Evolutionary conservation across 2,329 filamentous ascomycete species (phyloP), one percentile per base, ranked within the genome.

Genomic region (Neocatenulostroma microsporum): DNA sequence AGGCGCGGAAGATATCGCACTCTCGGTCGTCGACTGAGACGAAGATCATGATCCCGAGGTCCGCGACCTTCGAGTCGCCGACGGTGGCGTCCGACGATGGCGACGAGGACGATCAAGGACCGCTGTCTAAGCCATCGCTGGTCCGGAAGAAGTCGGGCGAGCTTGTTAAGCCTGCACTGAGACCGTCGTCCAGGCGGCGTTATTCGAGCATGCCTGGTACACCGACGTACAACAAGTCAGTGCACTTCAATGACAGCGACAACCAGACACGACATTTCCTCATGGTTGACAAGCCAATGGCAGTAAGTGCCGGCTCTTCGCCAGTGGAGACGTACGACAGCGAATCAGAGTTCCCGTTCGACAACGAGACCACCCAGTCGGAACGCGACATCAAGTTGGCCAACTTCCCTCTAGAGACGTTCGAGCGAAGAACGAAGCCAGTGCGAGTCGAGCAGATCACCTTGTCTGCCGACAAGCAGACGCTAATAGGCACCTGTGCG

Each of bases 121-220:
- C 44, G 13, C 39, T 47, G 21, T 47, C 38, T 20, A 93, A 91
- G 64, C 87, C 88, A n/a, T 79, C 80, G 36, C 93, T 96, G 78
- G 80, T 98, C 9, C 80, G 91, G 53, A 98, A 98, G 69, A 98
- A 98, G 72, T 96, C 91, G 25, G 91, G 91, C 21, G 91, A 98
- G 64, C 73, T 98, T 23, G 91, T 98, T 40, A 81, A 91, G 51
- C 91, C 91, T 10, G 91, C 91, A 14, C 74, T 98, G 34, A 80
- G 91, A 34, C 78, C 82, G 25, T 71, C 84, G 10, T 84, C 83
- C n/a, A 75, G 76, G 47, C 74, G 85, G 47, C 77, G 91, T 40
- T 89, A 89, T 1, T 94, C 85, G 3, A 96, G 89, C 66, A 94
- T 96, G 85, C 91, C 91, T 7, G 91, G 91, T 37, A 98, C 91